Evolutionary conservation across 106 monocot species (phyloP), one percentile per base, ranked within the genome.

Genomic region (Acanthochlamys bracteata): DNA sequence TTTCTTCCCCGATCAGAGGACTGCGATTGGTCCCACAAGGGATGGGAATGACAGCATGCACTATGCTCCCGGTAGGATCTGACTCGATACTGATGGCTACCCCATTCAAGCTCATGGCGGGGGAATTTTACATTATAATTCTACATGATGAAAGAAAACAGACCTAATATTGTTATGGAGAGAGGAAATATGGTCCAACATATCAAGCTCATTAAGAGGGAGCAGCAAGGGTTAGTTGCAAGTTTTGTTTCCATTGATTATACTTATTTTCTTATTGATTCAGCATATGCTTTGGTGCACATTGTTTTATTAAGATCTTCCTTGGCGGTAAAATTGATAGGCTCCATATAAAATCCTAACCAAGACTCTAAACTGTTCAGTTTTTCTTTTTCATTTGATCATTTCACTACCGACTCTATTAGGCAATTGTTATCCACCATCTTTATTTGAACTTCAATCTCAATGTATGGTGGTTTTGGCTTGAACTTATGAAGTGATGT

Each of bases 91-190:
- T 0, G 83, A 91, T 53, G 92, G 98, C 15, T 80, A 89, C 45
- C 79, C 88, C n/a, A 98, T 92, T 73, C 98, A 98, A 64, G 98
- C 98, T 21, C 92, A 98, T 64, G 98, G 98, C 46, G 92, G 98
- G 1, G 91, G 92, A 3, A 60, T 98, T 68, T 65, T 92, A 16
- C n/a, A n/a, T n/a, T n/a, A n/a, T n/a, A n/a, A n/a, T n/a, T n/a
- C n/a, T n/a, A n/a, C 83, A 77, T 76, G 91, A 91, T 70, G 77
- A 85, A 14, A 81, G 55, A 63, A 68, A 64, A n/a, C 71, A 72
- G 42, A 91, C 83, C 16, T 98, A 83, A 67, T 92, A 92, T 51
- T 92, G 98, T 91, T 98, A 92, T 76, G 98, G 98, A 69, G 98
- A 98, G 70, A 98, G 92, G 43, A 98, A 98, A 71, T 81, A 92